Base-by-base conservation (phyloP, 768 basidiomycete genomes). In the Favolaschia claudopus region DNA sequence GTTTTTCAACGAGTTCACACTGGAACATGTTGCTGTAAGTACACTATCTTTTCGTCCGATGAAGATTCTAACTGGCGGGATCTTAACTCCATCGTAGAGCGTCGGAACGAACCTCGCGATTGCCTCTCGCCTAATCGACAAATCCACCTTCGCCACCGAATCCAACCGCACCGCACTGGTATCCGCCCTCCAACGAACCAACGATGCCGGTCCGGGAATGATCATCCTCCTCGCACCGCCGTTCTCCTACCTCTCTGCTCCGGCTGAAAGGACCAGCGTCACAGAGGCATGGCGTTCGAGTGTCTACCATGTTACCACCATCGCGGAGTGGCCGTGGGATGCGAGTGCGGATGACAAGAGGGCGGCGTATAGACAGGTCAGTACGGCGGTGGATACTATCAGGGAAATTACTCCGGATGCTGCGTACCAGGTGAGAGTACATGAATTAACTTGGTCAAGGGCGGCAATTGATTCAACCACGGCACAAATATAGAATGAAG, bases 281-380 rank as follows among this genome's bases (percentile, higher is more conserved):
- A 64, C 60, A 1, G 59, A 58, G 32, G 70, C 65, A 2, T 73
- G 72, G 70, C 57, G 72, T 8, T 55, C 52, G 5, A 65, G 69
- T n/a, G 28, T 73, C 1, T 69, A 66, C 29, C 69, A 73, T 47
- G 58, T 70, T 20, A 69, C 69, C 7, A 51, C 64, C 32, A 58
- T 66, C 7, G 52, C 60, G 14, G 37, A 48, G 6, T 73, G 70
- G 69, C 67, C 67, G 37, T 73, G 65, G 59, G 66, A 69, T 34
- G 63, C 72, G 24, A 69, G 66, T 5, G 36, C 44, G 12, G 57
- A 44, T 9, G 68, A 68, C 13, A 68, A 68, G 33, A 46, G 49
- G 17, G 17, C 20, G 5, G 36, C 37, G 10, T 72, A 70, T 46
- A 40, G 58, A 3, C 24, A 50, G 31, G 61, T 59, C 22, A 62